Percentiles rank a stretch among this genome's conserved stretches.
phyloP scores from a whole-genome alignment of 1,139 yeast genomes.

The Pichia sp. region DNA sequence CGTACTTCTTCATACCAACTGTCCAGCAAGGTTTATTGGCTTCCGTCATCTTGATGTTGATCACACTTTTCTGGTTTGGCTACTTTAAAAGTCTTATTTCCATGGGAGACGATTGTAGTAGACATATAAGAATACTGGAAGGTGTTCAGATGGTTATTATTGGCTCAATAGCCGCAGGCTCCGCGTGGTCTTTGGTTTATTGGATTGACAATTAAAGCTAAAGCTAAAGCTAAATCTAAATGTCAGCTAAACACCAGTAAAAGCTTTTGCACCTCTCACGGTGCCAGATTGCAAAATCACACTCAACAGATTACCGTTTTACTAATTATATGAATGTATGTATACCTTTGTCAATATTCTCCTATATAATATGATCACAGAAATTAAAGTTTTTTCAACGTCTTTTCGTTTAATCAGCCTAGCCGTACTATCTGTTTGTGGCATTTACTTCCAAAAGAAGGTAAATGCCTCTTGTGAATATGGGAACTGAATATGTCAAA shows the following conservation, averaged over 20 bases:
- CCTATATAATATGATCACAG: too few species aligned
- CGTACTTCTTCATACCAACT: slow-evolving; percentile 65
- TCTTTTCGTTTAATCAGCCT: too few species aligned
- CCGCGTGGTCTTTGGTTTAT: slow-evolving; percentile 90
- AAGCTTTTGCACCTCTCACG: too few species aligned
- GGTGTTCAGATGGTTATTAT: slow-evolving; percentile 89
- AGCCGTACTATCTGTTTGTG: too few species aligned
- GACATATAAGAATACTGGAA: slow-evolving; percentile 54
- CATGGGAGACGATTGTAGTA: slow-evolving; percentile 68
- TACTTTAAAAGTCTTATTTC: slow-evolving; percentile 77
- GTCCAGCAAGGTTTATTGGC: slow-evolving; percentile 72
- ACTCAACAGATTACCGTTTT: too few species aligned
- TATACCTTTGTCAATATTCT: too few species aligned
- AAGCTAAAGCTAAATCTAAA: not conserved
- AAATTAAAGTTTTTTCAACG: too few species aligned
- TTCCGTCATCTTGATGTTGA: slow-evolving; percentile 73
- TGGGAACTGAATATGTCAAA: too few species aligned
- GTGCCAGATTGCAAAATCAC: too few species aligned
- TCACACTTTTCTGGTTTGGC: slow-evolving; percentile 85
- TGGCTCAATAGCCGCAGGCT: slow-evolving; percentile 94
- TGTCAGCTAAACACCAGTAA: not conserved
- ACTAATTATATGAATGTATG: too few species aligned
- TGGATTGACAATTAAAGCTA: slow-evolving; percentile 40
- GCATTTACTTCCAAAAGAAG: too few species aligned
- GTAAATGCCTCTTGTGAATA: too few species aligned